Percentiles rank a stretch among this genome's conserved stretches.
Evolutionary conservation across 352 stramenopile genomes (phyloP).

Genomic region (Blastocystis sp.): DNA sequence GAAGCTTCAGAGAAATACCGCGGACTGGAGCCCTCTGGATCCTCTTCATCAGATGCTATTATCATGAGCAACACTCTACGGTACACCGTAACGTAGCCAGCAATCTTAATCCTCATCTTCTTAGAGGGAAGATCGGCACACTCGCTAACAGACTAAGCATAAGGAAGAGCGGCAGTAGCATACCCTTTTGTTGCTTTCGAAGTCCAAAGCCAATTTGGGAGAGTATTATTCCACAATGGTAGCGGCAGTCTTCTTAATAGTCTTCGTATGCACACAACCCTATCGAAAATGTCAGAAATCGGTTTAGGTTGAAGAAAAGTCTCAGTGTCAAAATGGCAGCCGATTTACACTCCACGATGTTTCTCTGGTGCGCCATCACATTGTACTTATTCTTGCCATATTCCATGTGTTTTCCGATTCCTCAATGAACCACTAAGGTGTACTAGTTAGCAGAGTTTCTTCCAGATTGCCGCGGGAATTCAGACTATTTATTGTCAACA

Average conservation of each 20-base stretch:
- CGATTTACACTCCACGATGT: too few species aligned
- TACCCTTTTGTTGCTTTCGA: constrained; percentile 99
- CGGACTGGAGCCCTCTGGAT: constrained; percentile 96
- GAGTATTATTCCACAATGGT: constrained; percentile 99
- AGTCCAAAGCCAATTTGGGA: constrained; percentile 94
- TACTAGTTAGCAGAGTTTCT: too few species aligned
- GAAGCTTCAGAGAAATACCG: constrained; percentile 98
- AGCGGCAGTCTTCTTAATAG: constrained; percentile 97
- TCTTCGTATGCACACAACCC: constrained; percentile 96
- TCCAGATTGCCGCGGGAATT: too few species aligned
- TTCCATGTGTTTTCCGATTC: too few species aligned
- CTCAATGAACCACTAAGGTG: too few species aligned
- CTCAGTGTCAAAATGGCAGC: too few species aligned
- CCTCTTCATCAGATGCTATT: constrained; percentile 94
- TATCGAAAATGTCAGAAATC: not conserved
- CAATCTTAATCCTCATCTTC: constrained; percentile 99
- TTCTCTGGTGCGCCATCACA: too few species aligned
- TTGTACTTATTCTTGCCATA: too few species aligned
- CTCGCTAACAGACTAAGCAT: constrained; percentile 73
- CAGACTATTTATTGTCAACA: not conserved
- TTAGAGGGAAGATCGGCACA: constrained; percentile 98
- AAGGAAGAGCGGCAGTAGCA: constrained; percentile 62
- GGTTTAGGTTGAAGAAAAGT: too few species aligned
- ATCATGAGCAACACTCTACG: not conserved
- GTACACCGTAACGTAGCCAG: constrained; percentile 89